These are phyloP conservation scores for Zasmidium cellare DNA, from an alignment of 2,329 filamentous ascomycete genomes.

Conservation along the genomic window DNA sequence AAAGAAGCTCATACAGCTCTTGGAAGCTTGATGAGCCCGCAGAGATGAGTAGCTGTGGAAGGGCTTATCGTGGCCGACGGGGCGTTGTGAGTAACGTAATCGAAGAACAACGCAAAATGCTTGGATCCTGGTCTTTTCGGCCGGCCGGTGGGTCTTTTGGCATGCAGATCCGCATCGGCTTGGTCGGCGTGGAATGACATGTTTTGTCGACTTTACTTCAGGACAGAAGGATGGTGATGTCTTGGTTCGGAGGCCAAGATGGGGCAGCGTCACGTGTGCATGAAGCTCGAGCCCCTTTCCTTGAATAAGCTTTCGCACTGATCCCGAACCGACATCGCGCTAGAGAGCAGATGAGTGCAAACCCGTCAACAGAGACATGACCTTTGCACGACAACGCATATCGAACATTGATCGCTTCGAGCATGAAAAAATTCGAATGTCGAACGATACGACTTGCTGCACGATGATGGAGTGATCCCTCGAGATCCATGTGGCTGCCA, in stretches of 20 bases:
- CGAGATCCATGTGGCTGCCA: conserved; percentile 1
- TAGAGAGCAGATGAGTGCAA: not conserved
- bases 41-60: not conserved
- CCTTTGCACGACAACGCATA: not conserved
- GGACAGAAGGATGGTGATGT: not conserved
- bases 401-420: no score
- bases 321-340: not conserved
- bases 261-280: no score
- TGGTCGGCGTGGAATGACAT: not conserved
- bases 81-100: conserved; percentile 9
- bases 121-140: conserved; percentile 8
- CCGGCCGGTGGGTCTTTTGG: not conserved
- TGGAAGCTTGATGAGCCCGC: not conserved
- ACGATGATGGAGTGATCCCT: not conserved
- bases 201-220: not conserved
- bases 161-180: not conserved
- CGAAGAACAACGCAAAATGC: not conserved
- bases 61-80: conserved; percentile 17
- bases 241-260: not conserved
- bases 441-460: not conserved
- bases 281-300: not conserved
- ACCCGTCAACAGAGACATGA: not conserved
- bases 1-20: not conserved
- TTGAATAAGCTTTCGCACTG: not conserved
- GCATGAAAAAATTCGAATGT: no score